phyloP scores from a whole-genome alignment of 2,329 filamentous ascomycete species.

The Seiridium cupressi region DNA sequence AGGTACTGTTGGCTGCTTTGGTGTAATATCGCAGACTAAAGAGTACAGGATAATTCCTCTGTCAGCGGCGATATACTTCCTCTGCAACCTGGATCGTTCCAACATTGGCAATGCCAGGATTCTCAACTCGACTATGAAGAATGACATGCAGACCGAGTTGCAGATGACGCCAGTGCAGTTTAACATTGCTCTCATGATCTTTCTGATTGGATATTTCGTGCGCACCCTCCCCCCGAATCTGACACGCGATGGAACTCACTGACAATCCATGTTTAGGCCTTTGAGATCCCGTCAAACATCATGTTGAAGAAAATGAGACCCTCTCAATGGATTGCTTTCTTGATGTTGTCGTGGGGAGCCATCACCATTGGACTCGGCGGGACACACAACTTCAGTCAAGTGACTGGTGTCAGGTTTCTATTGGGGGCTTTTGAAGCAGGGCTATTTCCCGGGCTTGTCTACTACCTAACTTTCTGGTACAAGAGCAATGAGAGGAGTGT shows the following conservation, averaged over 20 bases:
- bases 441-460: conserved; percentile 63
- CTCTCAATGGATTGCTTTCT: conserved; percentile 62
- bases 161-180: conserved; percentile 62
- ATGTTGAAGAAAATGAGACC: conserved; percentile 64
- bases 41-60: conserved; percentile 59
- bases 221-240: not conserved
- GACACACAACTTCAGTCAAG: conserved; percentile 56
- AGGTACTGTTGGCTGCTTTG: not conserved
- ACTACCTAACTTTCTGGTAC: conserved; percentile 76
- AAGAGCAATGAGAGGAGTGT: conserved; percentile 67
- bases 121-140: conserved; percentile 55
- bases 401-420: conserved; percentile 67
- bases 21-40: not conserved
- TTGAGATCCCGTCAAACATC: conserved; percentile 66
- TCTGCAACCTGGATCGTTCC: conserved; percentile 66
- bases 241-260: not conserved
- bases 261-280: conserved; percentile 28
- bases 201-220: conserved; percentile 27
- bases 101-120: conserved; percentile 71
- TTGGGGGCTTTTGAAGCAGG: conserved; percentile 71
- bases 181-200: conserved; percentile 39
- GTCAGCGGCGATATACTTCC: conserved; percentile 61
- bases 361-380: conserved; percentile 67
- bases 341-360: conserved; percentile 66
- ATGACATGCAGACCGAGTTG: conserved; percentile 63